These are phyloP conservation scores for Salmacisia buchloeana DNA, from an alignment of 1,284 basidiomycete species.

Conservation along the genomic window DNA sequence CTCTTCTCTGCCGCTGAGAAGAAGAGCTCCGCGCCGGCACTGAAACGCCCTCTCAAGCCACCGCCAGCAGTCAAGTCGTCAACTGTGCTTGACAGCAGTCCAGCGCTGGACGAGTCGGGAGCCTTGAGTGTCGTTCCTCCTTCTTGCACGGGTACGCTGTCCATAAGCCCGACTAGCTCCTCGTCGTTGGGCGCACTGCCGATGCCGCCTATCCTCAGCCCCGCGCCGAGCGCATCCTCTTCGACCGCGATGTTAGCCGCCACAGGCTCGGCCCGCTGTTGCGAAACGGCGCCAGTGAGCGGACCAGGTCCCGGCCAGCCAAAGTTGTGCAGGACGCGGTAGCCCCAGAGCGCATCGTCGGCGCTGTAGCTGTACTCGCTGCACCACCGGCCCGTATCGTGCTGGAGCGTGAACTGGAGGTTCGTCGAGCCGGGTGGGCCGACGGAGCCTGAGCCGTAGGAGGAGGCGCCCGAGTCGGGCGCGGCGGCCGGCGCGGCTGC, in stretches of 20 bases:
- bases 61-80: conserved; percentile 52
- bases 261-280: not conserved
- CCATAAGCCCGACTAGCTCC: conserved; percentile 6
- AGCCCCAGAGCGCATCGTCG: conserved; percentile 85
- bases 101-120: not conserved
- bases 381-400: conserved; percentile 85
- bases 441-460: conserved; percentile 9
- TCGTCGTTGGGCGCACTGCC: conserved; percentile 41
- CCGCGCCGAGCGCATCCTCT: conserved; percentile 17
- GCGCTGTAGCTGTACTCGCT: conserved; percentile 92
- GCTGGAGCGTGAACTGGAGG: conserved; percentile 79
- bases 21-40: conserved; percentile 88
- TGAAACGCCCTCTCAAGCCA: conserved; percentile 79
- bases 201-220: conserved; percentile 14
- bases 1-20: conserved; percentile 87
- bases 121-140: not conserved
- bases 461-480: conserved; percentile 7
- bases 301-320: conserved; percentile 44
- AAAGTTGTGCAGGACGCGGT: conserved; percentile 88
- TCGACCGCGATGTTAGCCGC: not conserved
- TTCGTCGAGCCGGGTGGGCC: conserved; percentile 41
- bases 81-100: not conserved
- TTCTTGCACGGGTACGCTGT: not conserved
- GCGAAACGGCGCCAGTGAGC: not conserved
- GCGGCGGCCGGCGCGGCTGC: conserved; percentile 10